These are phyloP conservation scores for Alternaria conjuncta DNA, from an alignment of 2,329 filamentous ascomycete species.

Conservation along the genomic window DNA sequence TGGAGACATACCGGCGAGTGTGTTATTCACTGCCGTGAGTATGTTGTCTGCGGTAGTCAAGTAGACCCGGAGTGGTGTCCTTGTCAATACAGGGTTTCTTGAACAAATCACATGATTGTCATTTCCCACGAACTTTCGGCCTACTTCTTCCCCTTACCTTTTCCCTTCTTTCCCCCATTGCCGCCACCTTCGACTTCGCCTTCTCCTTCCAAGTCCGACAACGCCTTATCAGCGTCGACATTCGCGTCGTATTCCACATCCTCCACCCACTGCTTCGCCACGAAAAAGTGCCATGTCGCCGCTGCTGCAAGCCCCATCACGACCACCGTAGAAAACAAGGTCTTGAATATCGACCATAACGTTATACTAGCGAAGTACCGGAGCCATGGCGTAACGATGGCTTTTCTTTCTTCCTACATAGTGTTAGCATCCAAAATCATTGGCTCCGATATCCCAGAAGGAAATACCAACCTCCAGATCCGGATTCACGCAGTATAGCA, in stretches of 20 bases:
- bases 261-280: slow-evolving; percentile 31
- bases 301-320: slow-evolving; percentile 9
- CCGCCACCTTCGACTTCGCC: slow-evolving; percentile 1
- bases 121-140: background rate
- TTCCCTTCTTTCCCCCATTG: slow-evolving; percentile 2
- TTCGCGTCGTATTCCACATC: slow-evolving; percentile 39
- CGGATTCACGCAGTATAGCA: slow-evolving; percentile 57
- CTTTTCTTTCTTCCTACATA: slow-evolving; percentile 44
- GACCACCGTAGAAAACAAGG: background rate
- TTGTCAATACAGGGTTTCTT: fast-evolving
- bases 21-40: background rate
- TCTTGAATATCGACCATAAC: slow-evolving; percentile 26
- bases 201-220: slow-evolving; percentile 29
- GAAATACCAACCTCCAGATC: slow-evolving; percentile 48
- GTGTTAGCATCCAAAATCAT: background rate
- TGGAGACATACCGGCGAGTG: background rate
- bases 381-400: slow-evolving; percentile 53
- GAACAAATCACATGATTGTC: too few species aligned
- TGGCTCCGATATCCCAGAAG: background rate
- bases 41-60: background rate
- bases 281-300: slow-evolving; percentile 24
- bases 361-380: slow-evolving; percentile 38
- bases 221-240: slow-evolving; percentile 37
- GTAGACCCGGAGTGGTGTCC: background rate
- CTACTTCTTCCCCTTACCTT: slow-evolving; percentile 13